Conservation (phyloP, 2,329 filamentous ascomycete genomes). For the Coniochaeta hoffmannii region DNA sequence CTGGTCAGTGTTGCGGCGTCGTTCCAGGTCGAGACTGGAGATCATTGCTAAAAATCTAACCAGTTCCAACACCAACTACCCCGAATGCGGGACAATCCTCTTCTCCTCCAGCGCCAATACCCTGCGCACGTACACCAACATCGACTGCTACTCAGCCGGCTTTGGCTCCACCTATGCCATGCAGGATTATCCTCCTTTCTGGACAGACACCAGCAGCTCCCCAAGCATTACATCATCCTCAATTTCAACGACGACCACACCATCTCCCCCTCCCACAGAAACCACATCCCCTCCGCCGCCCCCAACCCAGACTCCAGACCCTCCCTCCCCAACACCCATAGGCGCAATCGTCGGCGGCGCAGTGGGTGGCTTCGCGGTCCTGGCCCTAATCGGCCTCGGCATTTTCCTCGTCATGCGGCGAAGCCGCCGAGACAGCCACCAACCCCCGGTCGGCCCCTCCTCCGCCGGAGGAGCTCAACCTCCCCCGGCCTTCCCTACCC, state of each 20-base stretch:
- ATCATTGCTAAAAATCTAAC: not conserved
- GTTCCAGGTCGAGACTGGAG: not conserved
- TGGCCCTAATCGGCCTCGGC: not conserved
- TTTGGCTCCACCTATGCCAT: not conserved
- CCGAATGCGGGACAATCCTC: not conserved
- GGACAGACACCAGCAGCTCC: not conserved
- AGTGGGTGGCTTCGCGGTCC: not conserved
- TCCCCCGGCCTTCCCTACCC: not conserved
- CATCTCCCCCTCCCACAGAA: not conserved
- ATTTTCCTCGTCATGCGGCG: not conserved
- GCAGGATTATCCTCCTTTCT: not conserved
- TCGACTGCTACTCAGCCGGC: not conserved
- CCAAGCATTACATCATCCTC: not conserved
- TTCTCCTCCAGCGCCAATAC: not conserved
- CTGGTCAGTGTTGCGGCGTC: not conserved
- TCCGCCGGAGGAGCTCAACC: not conserved
- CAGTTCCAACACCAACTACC: not conserved
- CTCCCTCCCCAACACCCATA: not conserved
- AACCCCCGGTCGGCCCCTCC: not conserved
- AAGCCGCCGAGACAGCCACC: not conserved
- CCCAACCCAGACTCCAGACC: not conserved
- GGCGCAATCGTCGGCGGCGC: not conserved
- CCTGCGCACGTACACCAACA: not conserved
- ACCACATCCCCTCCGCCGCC: not conserved
- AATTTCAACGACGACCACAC: not conserved